A percentile compares a stretch with the other conserved stretches of the same genome.
These are phyloP conservation scores for Thielaviopsis punctulata DNA, from an alignment of 2,329 filamentous ascomycete genomes.

Conservation along the genomic window DNA sequence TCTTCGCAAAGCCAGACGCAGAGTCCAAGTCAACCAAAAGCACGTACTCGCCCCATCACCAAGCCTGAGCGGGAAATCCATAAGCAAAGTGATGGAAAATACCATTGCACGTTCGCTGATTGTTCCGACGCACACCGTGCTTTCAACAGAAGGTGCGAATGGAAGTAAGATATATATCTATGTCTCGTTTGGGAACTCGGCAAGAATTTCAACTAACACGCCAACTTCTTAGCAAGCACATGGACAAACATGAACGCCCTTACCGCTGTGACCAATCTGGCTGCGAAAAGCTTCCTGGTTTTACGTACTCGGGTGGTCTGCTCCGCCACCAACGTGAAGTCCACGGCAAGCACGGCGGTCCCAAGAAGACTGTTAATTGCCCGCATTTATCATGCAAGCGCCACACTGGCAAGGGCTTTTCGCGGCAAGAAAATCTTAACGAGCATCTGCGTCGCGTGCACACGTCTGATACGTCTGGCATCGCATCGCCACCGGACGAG, in stretches of 20 bases:
- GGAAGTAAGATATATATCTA: conserved; percentile 50
- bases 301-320: conserved; percentile 86
- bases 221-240: conserved; percentile 56
- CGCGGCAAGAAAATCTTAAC: conserved; percentile 81
- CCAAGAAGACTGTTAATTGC: conserved; percentile 75
- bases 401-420: conserved; percentile 75
- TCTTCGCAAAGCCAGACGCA: background rate
- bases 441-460: conserved; percentile 90
- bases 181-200: background rate
- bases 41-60: conserved; percentile 34
- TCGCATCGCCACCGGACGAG: conserved; percentile 20
- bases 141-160: conserved; percentile 79
- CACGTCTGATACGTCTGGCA: conserved; percentile 43
- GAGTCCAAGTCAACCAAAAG: conserved; percentile 2
- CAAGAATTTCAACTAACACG: conserved; percentile 17
- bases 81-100: conserved; percentile 57
- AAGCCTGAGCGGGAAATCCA: conserved; percentile 40
- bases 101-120: conserved; percentile 52
- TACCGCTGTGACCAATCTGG: conserved; percentile 72
- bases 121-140: conserved; percentile 47
- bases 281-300: conserved; percentile 82
- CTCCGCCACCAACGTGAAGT: conserved; percentile 85
- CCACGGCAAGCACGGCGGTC: conserved; percentile 75
- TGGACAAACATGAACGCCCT: conserved; percentile 93
- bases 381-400: conserved; percentile 79